Base-by-base conservation (phyloP, 306 rosid genomes). In the Prunus fruticosa region DNA sequence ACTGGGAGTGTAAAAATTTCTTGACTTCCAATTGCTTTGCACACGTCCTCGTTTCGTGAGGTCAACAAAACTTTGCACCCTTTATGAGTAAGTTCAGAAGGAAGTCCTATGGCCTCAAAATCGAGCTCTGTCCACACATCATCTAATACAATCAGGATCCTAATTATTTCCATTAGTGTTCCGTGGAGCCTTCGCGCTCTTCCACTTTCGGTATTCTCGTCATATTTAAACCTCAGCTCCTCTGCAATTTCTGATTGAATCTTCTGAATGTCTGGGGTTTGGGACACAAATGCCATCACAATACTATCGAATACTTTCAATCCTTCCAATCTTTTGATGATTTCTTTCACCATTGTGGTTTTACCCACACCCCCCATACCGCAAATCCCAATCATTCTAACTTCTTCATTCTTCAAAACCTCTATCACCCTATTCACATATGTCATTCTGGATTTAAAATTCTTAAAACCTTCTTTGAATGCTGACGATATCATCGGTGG, bases 1-100 rank as follows among this genome's bases (percentile, higher is more conserved):
- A 12, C 23, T 7, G 71, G 6, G 38, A 88, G 12, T 1, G 1
- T 1, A 18, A 76, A 25, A 80, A 11, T 74, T 61, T 60, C 25
- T 54, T 79, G 47, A 25, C 50, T 69, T 25, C 27, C 27, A 1
- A 25, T 25, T 25, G 27, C 27, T 1, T 1, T 25, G 27, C 27
- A 25, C 27, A 69, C 62, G 0, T 85, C 30, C 27, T 25, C 63
- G 30, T n/a, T 14, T 67, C 91, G 19, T 34, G 89, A 84, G 3
- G 85, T 80, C 52, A 84, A 38, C 5, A 84, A 18, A 2, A 87
- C 9, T 56, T 81, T 86, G 53, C 86, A 82, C 1, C 74, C 78
- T 0, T 28, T 47, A 11, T 77, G 83, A 32, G 51, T 25, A 25
- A 25, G 72, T 7, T 1, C 43, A 0, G 14, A 54, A 61, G 84